phyloP scores from a whole-genome alignment of 2,329 filamentous ascomycete species.

The Lachnellula arida region DNA sequence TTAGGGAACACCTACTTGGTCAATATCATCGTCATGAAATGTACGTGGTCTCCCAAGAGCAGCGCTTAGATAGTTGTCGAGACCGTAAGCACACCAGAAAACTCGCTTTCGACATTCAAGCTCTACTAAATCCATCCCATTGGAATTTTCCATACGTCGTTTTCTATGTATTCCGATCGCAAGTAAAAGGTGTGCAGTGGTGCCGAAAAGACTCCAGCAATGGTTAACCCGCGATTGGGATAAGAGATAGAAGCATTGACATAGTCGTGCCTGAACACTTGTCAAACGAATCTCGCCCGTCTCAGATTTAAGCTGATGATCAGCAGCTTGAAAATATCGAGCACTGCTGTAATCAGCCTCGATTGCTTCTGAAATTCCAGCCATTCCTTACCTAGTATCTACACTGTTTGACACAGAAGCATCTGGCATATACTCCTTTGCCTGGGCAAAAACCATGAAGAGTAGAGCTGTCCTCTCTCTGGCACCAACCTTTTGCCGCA shows the following conservation, averaged over 20 bases:
- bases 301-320: constrained; percentile 32
- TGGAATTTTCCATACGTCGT: constrained; percentile 13
- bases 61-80: constrained; percentile 61
- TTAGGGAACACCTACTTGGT: constrained; percentile 37
- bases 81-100: constrained; percentile 61
- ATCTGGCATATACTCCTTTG: constrained; percentile 34
- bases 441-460: constrained; percentile 49
- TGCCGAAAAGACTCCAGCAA: constrained; percentile 34
- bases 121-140: constrained; percentile 35
- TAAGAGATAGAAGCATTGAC: constrained; percentile 34
- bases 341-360: constrained; percentile 12
- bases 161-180: constrained; percentile 32
- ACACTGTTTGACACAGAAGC: not conserved
- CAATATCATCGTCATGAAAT: constrained; percentile 62
- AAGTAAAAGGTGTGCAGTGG: constrained; percentile 31
- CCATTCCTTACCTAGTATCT: constrained; percentile 13
- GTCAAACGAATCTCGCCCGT: constrained; percentile 31
- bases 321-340: constrained; percentile 26
- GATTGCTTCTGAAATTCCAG: not conserved
- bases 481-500: constrained; percentile 37
- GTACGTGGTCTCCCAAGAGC: constrained; percentile 56
- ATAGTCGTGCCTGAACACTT: constrained; percentile 38
- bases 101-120: constrained; percentile 48
- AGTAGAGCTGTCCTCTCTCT: constrained; percentile 37
- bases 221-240: constrained; percentile 34